phyloP scores from a whole-genome alignment of 768 basidiomycete genomes.

The Russula emetica region DNA sequence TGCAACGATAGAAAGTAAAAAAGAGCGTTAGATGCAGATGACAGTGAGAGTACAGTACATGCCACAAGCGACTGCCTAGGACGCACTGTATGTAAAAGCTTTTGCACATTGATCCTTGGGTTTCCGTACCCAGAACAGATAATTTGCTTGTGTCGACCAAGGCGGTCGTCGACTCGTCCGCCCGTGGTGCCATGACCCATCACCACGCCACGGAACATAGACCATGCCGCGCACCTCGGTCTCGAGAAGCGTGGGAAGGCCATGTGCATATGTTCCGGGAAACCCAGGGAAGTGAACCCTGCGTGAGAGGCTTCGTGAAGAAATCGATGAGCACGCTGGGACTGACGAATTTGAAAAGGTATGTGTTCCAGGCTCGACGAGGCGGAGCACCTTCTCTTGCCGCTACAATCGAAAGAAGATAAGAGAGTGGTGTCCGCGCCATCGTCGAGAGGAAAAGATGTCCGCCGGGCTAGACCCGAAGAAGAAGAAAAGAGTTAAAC shows the following conservation, averaged over 20 bases:
- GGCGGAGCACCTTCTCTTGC: slow-evolving; percentile 77
- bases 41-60: no score
- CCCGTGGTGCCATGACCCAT: slow-evolving; percentile 61
- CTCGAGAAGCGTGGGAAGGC: no score
- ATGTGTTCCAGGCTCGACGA: slow-evolving; percentile 86
- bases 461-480: slow-evolving; percentile 72
- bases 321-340: slow-evolving; percentile 80
- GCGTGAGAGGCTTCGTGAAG: slow-evolving; percentile 57
- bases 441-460: slow-evolving; percentile 95
- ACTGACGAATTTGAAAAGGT: slow-evolving; percentile 87
- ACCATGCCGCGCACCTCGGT: slow-evolving; percentile 70
- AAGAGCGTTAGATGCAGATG: no score
- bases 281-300: slow-evolving; percentile 51
- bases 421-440: slow-evolving; percentile 75
- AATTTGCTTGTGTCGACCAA: slow-evolving; percentile 58
- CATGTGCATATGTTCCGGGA: slow-evolving; percentile 44
- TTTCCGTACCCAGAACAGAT: slow-evolving; percentile 84
- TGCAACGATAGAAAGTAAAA: no score
- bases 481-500: no score
- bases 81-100: not conserved
- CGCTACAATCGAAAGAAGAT: slow-evolving; percentile 63
- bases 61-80: no score
- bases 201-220: slow-evolving; percentile 65
- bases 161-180: slow-evolving; percentile 41
- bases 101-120: slow-evolving; percentile 35